These are phyloP conservation scores for Magnusiomyces suaveolens DNA, from an alignment of 1,139 yeast species.

Conservation along the genomic window DNA sequence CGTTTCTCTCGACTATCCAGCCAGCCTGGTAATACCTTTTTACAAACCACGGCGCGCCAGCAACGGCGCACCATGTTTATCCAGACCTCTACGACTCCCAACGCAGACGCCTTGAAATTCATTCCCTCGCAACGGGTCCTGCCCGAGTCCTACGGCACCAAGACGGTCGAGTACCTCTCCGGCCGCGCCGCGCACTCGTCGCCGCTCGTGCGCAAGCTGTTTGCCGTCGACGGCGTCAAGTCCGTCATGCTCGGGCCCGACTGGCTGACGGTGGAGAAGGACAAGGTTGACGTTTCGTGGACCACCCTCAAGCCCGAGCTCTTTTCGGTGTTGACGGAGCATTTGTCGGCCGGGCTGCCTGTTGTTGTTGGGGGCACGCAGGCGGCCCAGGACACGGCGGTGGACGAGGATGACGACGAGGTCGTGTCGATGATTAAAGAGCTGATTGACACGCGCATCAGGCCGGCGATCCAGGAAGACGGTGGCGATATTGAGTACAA, in stretches of 20 bases:
- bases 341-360: constrained; percentile 65
- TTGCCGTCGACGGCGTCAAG: constrained; percentile 74
- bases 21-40: neutral
- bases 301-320: constrained; percentile 73
- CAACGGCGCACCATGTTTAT: constrained; percentile 31
- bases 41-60: neutral
- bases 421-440: constrained; percentile 88
- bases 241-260: constrained; percentile 82
- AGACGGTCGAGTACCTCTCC: constrained; percentile 48
- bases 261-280: constrained; percentile 80
- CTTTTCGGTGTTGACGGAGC: constrained; percentile 74
- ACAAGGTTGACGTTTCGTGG: constrained; percentile 13
- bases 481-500: constrained; percentile 74
- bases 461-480: constrained; percentile 80
- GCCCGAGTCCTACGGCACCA: constrained; percentile 37
- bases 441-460: constrained; percentile 80
- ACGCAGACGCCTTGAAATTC: constrained; percentile 84
- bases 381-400: constrained; percentile 40
- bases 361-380: constrained; percentile 38
- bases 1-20: too few relatives aligned
- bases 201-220: constrained; percentile 71
- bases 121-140: constrained; percentile 58
- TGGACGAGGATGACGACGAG: constrained; percentile 58
- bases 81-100: constrained; percentile 72
- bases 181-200: constrained; percentile 66